Base-by-base conservation (phyloP, 345 rosid genomes). In the Turritis glabra region DNA sequence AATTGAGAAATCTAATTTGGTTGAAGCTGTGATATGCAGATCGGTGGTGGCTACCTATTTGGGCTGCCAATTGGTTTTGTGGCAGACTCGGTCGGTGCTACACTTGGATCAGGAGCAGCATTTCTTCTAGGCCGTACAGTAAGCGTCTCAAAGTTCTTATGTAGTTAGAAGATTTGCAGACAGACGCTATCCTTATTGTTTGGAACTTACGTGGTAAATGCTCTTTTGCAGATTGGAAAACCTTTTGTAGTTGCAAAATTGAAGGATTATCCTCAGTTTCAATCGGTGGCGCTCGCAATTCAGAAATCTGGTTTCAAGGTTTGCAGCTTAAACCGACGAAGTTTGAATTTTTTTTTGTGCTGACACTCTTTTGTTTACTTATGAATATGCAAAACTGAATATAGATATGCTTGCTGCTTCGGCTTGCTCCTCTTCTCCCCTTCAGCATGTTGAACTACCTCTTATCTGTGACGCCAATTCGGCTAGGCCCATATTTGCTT, bases 21-120 rank as follows among this genome's bases (percentile, higher is more conserved):
- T 65, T 59, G 48, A 71, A 17, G 74, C 27, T 64, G 17, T 77
- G 75, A 44, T 82, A 59, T 85, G 56, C 87, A 95, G 99, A 87
- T 95, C 71, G 99, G 99, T 69, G 99, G 99, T 57, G 99, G 99
- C 56, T 95, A 95, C 82, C 96, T 95, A 77, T 95, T 90, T 75
- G 99, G 99, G 43, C 82, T 92, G 60, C 96, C 93, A 14, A 80
- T 92, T 79, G 99, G 99, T 38, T 92, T 95, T 75, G 77, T 95
- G 71, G 93, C 97, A 3, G 99, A 95, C 85, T 95, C 99, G 8
- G 80, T 95, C 29, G 99, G 99, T 53, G 97, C 98, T 53, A 86
- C 97, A 17, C 40, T 90, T 71, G 99, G 99, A 58, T 89, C 99
- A 3, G 93, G 91, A 60, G 96, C 98, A 70, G 99, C 99, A 46